These are phyloP conservation scores for Biscogniauxia marginata DNA, from an alignment of 2,329 filamentous ascomycete species.

Conservation along the genomic window DNA sequence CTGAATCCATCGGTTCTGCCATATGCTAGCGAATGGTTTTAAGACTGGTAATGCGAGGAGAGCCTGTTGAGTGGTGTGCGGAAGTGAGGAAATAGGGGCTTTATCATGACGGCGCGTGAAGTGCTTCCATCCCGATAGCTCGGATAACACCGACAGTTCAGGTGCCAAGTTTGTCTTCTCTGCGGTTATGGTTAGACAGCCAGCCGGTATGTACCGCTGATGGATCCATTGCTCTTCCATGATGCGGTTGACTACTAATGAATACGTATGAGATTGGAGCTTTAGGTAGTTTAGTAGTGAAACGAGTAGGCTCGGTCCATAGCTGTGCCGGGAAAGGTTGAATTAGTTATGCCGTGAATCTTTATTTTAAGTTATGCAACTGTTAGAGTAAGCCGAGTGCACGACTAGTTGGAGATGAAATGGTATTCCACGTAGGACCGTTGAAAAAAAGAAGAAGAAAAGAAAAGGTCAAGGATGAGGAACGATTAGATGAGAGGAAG, in stretches of 20 bases:
- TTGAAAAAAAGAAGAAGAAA: neutral
- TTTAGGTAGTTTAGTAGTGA: too few relatives aligned
- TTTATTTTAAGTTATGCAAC: neutral
- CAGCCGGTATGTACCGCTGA: neutral
- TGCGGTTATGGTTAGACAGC: neutral
- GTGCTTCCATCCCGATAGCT: constrained; percentile 26
- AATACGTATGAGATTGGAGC: too few relatives aligned
- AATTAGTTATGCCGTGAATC: too few relatives aligned
- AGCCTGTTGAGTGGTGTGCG: constrained; percentile 24
- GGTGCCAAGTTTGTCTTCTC: neutral
- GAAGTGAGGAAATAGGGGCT: constrained; percentile 9
- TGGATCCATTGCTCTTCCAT: neutral
- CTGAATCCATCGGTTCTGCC: constrained; percentile 41
- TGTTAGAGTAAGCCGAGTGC: too few relatives aligned
- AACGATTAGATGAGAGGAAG: neutral
- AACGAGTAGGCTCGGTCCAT: too few relatives aligned
- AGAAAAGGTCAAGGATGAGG: neutral
- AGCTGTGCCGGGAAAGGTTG: neutral
- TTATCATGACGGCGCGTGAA: constrained; percentile 24
- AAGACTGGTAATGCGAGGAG: constrained; percentile 31
- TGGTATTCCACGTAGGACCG: neutral
- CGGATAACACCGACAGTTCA: neutral
- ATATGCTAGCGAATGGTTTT: constrained; percentile 30
- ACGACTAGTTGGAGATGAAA: neutral
- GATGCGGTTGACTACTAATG: neutral